Percentiles rank a stretch among this genome's conserved stretches.
Conservation (phyloP, 768 basidiomycete genomes). For the Tricholoma furcatifolium region DNA sequence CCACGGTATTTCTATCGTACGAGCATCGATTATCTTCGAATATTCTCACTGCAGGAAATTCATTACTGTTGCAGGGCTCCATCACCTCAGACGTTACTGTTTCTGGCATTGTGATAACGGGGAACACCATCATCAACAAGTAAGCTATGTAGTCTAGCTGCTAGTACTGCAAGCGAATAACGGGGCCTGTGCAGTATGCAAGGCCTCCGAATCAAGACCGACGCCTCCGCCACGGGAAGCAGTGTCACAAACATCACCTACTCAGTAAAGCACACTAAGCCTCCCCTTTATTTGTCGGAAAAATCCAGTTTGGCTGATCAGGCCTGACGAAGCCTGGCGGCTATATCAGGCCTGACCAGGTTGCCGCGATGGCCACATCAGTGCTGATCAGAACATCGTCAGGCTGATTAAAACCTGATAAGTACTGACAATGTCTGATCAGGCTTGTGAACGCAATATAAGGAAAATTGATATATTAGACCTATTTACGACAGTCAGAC, state of each 20-base stretch:
- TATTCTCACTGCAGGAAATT: slow-evolving; percentile 15
- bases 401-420: no score
- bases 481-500: no score
- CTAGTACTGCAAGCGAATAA: background rate
- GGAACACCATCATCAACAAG: slow-evolving; percentile 60
- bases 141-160: slow-evolving; percentile 17
- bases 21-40: slow-evolving; percentile 11
- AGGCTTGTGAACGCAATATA: no score
- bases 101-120: slow-evolving; percentile 42
- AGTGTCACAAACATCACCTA: slow-evolving; percentile 51
- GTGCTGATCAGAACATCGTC: no score
- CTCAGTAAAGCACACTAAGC: slow-evolving; percentile 28
- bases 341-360: no score
- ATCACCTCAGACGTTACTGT: slow-evolving; percentile 46
- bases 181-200: slow-evolving; percentile 35
- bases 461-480: no score
- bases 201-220: slow-evolving; percentile 63
- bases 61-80: slow-evolving; percentile 44
- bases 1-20: slow-evolving; percentile 67
- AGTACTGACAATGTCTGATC: no score
- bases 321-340: no score
- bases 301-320: no score
- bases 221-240: slow-evolving; percentile 41
- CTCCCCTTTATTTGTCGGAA: no score
- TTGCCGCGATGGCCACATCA: no score